Base-by-base conservation (phyloP, 768 basidiomycete genomes). In the Phlebiopsis flavidoalba region DNA sequence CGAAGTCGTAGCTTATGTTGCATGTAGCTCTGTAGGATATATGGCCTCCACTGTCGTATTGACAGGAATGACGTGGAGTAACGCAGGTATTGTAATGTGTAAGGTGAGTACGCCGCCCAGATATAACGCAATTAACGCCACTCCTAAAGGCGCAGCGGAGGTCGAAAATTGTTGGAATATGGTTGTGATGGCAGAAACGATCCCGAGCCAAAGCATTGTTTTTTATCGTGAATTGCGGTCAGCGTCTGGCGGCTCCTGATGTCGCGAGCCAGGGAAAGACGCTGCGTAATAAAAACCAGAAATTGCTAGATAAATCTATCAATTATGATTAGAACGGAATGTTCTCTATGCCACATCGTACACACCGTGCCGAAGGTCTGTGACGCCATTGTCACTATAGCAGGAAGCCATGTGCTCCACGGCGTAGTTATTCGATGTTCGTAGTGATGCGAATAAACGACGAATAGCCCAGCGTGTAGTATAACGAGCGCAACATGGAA, bases 191-290 rank as follows among this genome's bases (percentile, higher is more conserved):
- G 55, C 22, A 5, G 55, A 37, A 7, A 21, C 55, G 5, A 46
- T 15, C 2, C 55, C 43, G 2, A 57, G 40, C 55, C 55, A n/a
- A 57, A 19, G 55, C 55, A 8, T 8, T 11, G 46, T n/a, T 21
- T 46, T 33, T 46, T 45, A 43, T 57, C 55, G 55, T 57, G 55
- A 10, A 57, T n/a, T 8, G 55, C 55, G 19, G 55, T 57, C 6
- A 48, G 43, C 40, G 55, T 57, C 24, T 57, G 55, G 14, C 55
- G 55, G 12, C 26, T 33, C 10, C 46, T 19, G 6, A 57, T 24
- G 14, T 57, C 43, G 12, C 55, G 15, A 7, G 17, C 14, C 14
- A 57, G 37, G 11, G 55, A 37, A 2, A 57, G 43, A 7, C 19
- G 37, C 37, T 57, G 55, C 7, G 55, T 57, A 8, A 22, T 14